Percentiles rank a stretch among this genome's conserved stretches.
These are phyloP conservation scores for Diplogelasinospora grovesii DNA, from an alignment of 495 filamentous ascomycete species.

Conservation along the genomic window DNA sequence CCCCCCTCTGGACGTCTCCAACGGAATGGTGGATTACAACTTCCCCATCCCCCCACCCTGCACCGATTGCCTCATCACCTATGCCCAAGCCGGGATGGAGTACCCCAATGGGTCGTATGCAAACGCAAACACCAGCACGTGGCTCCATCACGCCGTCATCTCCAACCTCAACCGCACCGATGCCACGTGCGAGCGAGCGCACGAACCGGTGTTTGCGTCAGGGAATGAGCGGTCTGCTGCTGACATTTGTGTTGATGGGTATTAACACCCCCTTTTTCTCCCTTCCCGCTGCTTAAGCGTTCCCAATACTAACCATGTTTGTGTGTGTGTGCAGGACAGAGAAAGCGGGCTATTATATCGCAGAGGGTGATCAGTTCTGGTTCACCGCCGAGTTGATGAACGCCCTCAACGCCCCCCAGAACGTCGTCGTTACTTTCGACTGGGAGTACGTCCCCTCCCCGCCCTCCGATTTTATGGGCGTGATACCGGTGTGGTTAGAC, in stretches of 20 bases:
- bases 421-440: constrained; percentile 18
- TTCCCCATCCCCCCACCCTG: constrained; percentile 15
- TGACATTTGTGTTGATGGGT: constrained; percentile 15
- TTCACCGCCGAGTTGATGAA: constrained; percentile 25
- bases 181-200: constrained; percentile 1
- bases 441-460: constrained; percentile 20
- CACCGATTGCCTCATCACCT: constrained; percentile 19
- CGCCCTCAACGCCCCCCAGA: constrained; percentile 6
- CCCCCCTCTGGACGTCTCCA: constrained; percentile 6
- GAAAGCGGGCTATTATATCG: constrained; percentile 20
- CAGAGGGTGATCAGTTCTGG: constrained; percentile 3
- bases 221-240: constrained; percentile 19
- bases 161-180: constrained; percentile 5
- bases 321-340: too few relatives aligned
- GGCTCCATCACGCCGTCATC: constrained; percentile 21
- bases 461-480: constrained; percentile 7
- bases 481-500: constrained; percentile 23
- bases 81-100: constrained; percentile 16
- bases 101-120: constrained; percentile 19
- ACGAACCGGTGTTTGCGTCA: constrained; percentile 10
- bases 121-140: constrained; percentile 22
- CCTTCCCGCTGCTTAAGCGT: too few relatives aligned
- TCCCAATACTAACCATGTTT: not conserved
- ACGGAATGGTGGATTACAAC: constrained; percentile 14
- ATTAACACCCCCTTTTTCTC: not conserved